A percentile compares a stretch with the other conserved stretches of the same genome.
These are phyloP conservation scores for Spirogloea muscicola DNA, from an alignment of 139 green algal species.

Conservation along the genomic window DNA sequence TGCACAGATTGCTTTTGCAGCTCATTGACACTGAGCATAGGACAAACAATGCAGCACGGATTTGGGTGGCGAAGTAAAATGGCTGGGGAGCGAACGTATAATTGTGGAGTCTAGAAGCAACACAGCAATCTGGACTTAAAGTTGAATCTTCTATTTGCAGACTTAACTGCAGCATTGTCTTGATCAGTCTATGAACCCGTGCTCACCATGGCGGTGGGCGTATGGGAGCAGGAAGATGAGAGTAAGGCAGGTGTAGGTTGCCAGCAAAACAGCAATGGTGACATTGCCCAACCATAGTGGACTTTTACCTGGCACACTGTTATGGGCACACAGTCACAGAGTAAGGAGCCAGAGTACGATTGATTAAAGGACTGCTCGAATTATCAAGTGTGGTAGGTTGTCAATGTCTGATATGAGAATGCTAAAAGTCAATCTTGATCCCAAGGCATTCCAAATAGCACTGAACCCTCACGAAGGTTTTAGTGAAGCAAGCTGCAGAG, in stretches of 20 bases:
- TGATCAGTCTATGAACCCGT: too few species aligned
- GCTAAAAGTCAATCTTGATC: neutral
- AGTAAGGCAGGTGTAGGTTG: neutral
- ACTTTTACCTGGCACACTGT: neutral
- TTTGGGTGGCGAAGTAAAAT: too few species aligned
- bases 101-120: too few species aligned
- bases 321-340: conserved; percentile 8
- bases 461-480: neutral
- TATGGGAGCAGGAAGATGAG: conserved; percentile 4
- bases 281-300: conserved; percentile 2
- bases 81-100: too few species aligned
- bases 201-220: conserved; percentile 2
- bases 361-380: neutral
- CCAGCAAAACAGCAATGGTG: neutral
- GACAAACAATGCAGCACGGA: too few species aligned
- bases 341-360: too few species aligned
- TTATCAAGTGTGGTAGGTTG: neutral
- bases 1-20: too few species aligned
- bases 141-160: too few species aligned
- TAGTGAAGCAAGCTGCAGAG: too few species aligned
- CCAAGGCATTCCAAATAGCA: neutral
- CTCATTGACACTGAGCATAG: too few species aligned
- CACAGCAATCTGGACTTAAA: too few species aligned
- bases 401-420: neutral
- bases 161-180: too few species aligned